A percentile compares a stretch with the other conserved stretches of the same genome.
Evolutionary conservation across 106 monocot genomes (phyloP).

Genomic region (Iris macrosiphon): DNA sequence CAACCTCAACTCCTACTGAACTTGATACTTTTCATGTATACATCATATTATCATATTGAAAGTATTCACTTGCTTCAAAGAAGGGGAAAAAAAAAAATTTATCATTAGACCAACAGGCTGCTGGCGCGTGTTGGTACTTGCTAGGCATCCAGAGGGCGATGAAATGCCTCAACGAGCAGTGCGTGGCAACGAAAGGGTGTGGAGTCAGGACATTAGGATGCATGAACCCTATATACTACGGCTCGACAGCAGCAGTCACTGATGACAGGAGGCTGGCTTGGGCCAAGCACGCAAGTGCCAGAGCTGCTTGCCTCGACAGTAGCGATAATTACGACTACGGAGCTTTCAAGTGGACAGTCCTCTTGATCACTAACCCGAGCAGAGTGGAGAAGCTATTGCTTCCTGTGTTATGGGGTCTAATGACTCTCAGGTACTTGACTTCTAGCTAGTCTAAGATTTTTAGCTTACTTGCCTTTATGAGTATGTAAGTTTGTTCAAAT

Average conservation of each 20-base stretch:
- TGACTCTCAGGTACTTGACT: conserved; percentile 81
- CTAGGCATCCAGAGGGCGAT: conserved; percentile 71
- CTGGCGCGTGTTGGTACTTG: conserved; percentile 88
- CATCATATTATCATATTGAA: no score
- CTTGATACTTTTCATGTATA: no score
- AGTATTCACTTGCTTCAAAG: no score
- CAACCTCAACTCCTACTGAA: no score
- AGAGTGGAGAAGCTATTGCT: conserved; percentile 75
- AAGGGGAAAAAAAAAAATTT: no score
- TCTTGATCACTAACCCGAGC: conserved; percentile 54
- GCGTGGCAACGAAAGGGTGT: conserved; percentile 28
- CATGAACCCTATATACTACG: conserved; percentile 51
- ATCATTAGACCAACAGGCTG: no score
- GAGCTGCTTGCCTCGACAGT: conserved; percentile 41
- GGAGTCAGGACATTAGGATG: conserved; percentile 27
- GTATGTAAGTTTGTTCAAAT: no score
- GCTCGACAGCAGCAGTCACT: conserved; percentile 14
- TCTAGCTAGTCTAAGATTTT: no score
- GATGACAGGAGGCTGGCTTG: conserved; percentile 28
- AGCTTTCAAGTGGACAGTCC: conserved; percentile 67
- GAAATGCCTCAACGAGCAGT: conserved; percentile 71
- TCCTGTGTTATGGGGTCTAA: conserved; percentile 87
- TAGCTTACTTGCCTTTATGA: no score
- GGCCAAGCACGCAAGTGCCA: conserved; percentile 37
- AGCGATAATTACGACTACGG: conserved; percentile 58